A percentile compares a stretch with the other conserved stretches of the same genome.
These are phyloP conservation scores for Tetracladium marchalianum DNA, from an alignment of 495 filamentous ascomycete species.

Conservation along the genomic window DNA sequence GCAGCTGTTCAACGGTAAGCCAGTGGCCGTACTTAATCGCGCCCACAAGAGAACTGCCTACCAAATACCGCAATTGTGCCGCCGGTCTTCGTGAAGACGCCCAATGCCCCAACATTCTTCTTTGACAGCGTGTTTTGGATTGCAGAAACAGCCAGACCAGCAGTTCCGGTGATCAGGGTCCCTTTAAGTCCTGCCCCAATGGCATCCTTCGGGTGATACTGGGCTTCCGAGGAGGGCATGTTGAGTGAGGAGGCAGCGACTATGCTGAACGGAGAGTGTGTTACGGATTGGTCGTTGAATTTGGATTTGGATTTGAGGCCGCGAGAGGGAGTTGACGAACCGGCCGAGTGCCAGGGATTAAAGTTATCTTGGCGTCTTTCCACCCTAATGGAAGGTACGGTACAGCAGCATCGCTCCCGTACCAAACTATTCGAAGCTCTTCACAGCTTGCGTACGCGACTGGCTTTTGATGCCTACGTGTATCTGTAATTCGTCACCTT, in stretches of 20 bases:
- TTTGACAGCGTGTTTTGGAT: slow-evolving; percentile 77
- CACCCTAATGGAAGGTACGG: too few species aligned
- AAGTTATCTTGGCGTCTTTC: too few species aligned
- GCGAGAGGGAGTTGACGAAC: neutral
- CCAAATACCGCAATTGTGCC: slow-evolving; percentile 56
- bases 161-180: slow-evolving; percentile 50
- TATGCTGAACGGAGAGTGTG: neutral
- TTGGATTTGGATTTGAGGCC: slow-evolving; percentile 5
- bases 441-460: too few species aligned
- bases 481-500: too few species aligned
- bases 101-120: slow-evolving; percentile 65
- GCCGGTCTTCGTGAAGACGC: slow-evolving; percentile 65
- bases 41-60: slow-evolving; percentile 27
- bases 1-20: slow-evolving; percentile 42
- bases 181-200: slow-evolving; percentile 54
- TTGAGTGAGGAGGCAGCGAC: slow-evolving; percentile 6
- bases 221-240: slow-evolving; percentile 26
- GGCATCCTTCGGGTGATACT: slow-evolving; percentile 73
- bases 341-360: too few species aligned
- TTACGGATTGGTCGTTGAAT: slow-evolving; percentile 1
- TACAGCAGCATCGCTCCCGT: too few species aligned
- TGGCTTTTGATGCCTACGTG: too few species aligned
- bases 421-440: too few species aligned
- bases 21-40: neutral
- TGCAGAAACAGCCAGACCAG: slow-evolving; percentile 63